Conservation (phyloP, 768 basidiomycete species). For the Tricholomella constricta region DNA sequence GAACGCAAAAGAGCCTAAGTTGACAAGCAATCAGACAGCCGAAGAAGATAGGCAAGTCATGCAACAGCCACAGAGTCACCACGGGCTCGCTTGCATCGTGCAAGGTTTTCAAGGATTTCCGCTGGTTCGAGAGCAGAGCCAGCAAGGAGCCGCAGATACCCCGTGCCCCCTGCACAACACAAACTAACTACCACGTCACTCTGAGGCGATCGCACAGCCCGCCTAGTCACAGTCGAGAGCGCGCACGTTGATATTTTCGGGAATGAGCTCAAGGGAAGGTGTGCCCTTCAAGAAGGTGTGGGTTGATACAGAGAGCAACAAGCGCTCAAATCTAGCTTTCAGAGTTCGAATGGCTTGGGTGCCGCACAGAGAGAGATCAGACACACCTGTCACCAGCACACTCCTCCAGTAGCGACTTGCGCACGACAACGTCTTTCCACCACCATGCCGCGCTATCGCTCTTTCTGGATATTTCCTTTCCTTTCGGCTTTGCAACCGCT, state of each 20-base stretch:
- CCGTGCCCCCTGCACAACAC: no score
- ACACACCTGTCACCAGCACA: slow-evolving; percentile 51
- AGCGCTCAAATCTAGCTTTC: slow-evolving; percentile 47
- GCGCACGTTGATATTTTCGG: slow-evolving; percentile 18
- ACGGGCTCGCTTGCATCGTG: no score
- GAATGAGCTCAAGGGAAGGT: slow-evolving; percentile 5
- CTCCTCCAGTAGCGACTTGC: slow-evolving; percentile 58
- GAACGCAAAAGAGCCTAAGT: slow-evolving; percentile 28
- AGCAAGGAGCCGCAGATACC: no score
- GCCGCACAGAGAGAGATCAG: not conserved
- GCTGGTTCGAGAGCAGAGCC: no score
- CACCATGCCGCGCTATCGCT: slow-evolving; percentile 38
- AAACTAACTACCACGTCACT: no score
- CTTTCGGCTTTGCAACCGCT: slow-evolving; percentile 18
- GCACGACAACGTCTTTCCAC: slow-evolving; percentile 60
- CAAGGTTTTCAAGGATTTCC: no score
- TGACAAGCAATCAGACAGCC: not conserved
- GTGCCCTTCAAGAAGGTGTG: slow-evolving; percentile 44
- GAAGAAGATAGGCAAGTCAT: slow-evolving; percentile 4
- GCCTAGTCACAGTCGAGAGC: slow-evolving; percentile 9
- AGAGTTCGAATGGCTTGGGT: not conserved
- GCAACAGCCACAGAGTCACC: no score
- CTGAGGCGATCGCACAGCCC: no score
- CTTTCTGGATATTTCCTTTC: slow-evolving; percentile 5
- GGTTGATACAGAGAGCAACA: slow-evolving; percentile 53